Evolutionary conservation across 768 basidiomycete species (phyloP).

Genomic region (Stropharia rugosoannulata): DNA sequence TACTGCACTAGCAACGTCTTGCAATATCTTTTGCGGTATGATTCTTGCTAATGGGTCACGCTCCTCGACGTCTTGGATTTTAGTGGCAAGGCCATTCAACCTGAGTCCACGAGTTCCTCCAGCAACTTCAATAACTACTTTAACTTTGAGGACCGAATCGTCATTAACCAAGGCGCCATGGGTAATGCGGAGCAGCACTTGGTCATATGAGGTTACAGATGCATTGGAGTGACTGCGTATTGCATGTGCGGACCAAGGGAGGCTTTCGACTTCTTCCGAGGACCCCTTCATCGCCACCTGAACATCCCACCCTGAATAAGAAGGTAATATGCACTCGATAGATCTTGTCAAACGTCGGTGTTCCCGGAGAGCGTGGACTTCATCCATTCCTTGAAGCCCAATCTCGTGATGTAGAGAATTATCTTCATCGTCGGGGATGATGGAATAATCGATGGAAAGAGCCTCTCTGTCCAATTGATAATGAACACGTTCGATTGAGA

Average conservation of each 20-base stretch:
- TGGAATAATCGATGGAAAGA: conserved; percentile 78
- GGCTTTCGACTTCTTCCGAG: conserved; percentile 64
- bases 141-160: conserved; percentile 80
- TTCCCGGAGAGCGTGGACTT: conserved; percentile 63
- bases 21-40: conserved; percentile 63
- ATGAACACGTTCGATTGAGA: conserved; percentile 73
- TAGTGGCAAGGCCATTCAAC: conserved; percentile 81
- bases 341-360: conserved; percentile 69
- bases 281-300: conserved; percentile 76
- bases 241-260: conserved; percentile 73
- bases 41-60: conserved; percentile 61
- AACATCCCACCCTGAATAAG: conserved; percentile 82
- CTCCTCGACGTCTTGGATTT: conserved; percentile 63
- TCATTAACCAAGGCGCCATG: conserved; percentile 73
- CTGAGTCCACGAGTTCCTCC: conserved; percentile 74
- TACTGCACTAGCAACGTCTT: conserved; percentile 70
- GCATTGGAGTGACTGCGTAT: conserved; percentile 43
- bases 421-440: conserved; percentile 75
- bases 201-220: conserved; percentile 36
- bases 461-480: conserved; percentile 86
- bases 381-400: conserved; percentile 52
- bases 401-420: conserved; percentile 26
- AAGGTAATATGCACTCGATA: conserved; percentile 79
- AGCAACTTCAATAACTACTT: conserved; percentile 78
- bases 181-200: conserved; percentile 62